These are phyloP conservation scores for Bothriochloa decipiens DNA, from an alignment of 176 grass and related monocot genomes.

Conservation along the genomic window DNA sequence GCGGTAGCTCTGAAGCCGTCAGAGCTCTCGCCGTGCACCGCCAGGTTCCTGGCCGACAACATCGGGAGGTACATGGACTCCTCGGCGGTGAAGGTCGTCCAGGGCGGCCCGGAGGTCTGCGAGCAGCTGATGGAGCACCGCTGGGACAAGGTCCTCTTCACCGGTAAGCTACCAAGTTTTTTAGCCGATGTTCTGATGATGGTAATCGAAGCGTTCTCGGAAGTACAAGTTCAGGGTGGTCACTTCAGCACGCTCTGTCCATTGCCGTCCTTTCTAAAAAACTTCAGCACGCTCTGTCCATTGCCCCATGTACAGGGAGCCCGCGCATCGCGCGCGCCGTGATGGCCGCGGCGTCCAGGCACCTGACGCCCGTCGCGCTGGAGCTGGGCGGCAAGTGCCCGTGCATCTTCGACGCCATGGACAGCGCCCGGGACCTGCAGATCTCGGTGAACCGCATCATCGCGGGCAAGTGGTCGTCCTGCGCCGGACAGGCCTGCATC, in stretches of 20 bases:
- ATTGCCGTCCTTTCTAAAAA: no score
- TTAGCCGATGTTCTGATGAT: background rate
- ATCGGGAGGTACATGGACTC: slow-evolving; percentile 70
- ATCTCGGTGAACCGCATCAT: slow-evolving; percentile 57
- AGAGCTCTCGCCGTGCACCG: slow-evolving; percentile 70
- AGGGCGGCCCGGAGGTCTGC: slow-evolving; percentile 58
- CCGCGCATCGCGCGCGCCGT: slow-evolving; percentile 65
- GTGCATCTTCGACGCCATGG: slow-evolving; percentile 78
- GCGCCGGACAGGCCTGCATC: slow-evolving; percentile 86
- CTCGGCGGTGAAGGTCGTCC: slow-evolving; percentile 71
- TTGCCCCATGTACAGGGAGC: slow-evolving; percentile 46
- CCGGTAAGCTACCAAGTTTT: slow-evolving; percentile 42
- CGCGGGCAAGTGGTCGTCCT: slow-evolving; percentile 82
- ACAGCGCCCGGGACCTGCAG: slow-evolving; percentile 51
- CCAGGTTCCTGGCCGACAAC: slow-evolving; percentile 55
- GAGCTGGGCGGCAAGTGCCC: slow-evolving; percentile 97
- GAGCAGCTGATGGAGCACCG: slow-evolving; percentile 77
- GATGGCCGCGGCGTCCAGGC: slow-evolving; percentile 82
- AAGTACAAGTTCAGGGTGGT: background rate
- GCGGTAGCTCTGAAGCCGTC: slow-evolving; percentile 80
- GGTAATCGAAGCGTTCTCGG: background rate
- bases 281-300: background rate
- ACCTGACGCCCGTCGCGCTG: slow-evolving; percentile 87
- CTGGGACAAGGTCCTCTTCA: slow-evolving; percentile 98
- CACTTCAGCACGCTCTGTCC: no score